Evolutionary conservation across 345 rosid genomes (phyloP).

Genomic region (Luvunga scandens): DNA sequence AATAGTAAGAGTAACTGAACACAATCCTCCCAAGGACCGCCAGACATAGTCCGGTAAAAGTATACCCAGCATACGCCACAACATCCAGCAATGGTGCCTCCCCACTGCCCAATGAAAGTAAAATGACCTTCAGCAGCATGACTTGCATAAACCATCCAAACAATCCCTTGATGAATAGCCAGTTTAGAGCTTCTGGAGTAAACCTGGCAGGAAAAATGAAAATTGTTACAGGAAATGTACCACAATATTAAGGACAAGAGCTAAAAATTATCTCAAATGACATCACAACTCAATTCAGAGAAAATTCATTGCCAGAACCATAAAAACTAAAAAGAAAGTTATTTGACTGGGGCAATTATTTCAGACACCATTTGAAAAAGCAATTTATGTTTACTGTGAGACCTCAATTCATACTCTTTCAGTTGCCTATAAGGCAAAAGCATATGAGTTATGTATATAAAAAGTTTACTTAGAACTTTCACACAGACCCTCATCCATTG

Average conservation of each 20-base stretch:
- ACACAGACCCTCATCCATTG: not conserved
- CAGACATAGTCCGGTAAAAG: conserved; percentile 71
- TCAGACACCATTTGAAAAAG: not conserved
- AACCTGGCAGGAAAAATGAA: conserved; percentile 46
- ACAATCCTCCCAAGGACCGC: conserved; percentile 74
- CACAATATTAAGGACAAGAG: not conserved
- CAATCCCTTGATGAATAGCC: conserved; percentile 88
- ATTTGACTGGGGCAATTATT: not conserved
- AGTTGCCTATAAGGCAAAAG: not conserved
- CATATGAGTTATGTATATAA: not conserved
- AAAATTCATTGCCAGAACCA: not conserved
- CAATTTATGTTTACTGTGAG: not conserved
- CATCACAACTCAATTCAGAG: not conserved
- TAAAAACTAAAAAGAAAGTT: not conserved
- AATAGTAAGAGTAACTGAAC: conserved; percentile 69
- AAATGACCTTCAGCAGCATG: conserved; percentile 70
- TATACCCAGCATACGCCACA: conserved; percentile 85
- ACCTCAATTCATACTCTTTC: not conserved
- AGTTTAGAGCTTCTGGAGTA: conserved; percentile 84
- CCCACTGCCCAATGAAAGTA: conserved; percentile 80
- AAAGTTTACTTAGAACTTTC: not conserved
- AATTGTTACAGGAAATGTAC: not conserved
- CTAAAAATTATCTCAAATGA: not conserved
- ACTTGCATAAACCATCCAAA: conserved; percentile 90
- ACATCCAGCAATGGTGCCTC: conserved; percentile 92